Base-by-base conservation (phyloP, 2,329 filamentous ascomycete genomes). In the Alternaria arbusti region DNA sequence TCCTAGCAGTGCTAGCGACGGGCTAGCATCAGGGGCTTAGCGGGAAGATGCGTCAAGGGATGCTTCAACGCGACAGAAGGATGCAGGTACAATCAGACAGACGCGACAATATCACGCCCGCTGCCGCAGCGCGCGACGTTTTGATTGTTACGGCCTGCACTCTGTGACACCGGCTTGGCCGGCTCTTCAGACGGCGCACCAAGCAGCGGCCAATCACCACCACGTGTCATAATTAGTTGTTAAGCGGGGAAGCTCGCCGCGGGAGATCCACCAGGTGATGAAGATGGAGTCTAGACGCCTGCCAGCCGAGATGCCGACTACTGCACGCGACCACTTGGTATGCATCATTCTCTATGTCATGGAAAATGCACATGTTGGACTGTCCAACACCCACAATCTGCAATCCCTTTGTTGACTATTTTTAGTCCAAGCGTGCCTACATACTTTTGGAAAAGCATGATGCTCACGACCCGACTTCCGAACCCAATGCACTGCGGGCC, bases 21-120 rank as follows among this genome's bases (percentile, higher is more conserved):
- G 56, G 40, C 67, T 67, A 63, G 67, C 60, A 67, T 69, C 64
- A 70, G 68, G 68, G 68, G 66, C 36, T 58, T n/a, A 40, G 59
- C 63, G 68, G 59, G 67, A 64, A 54, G 56, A 63, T 67, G 61
- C 46, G 65, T 62, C 59, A 60, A 63, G 57, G 22, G 47, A 59
- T 67, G 66, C 66, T 65, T 67, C 62, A 61, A 51, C 43, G 55
- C 52, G 43, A 54, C 57, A 56, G 54, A 50, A 22, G 47, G 60
- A 68, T 64, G 67, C 68, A 70, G 66, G 68, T 64, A 67, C 66
- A 30, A 26, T 20, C 15, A 12, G 6, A 20, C 23, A 57, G 20
- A 56, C 30, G 46, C 15, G 40, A 40, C 28, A 20, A 23, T 20
- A 32, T 12, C 36, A 22, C 17, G 13, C 23, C 56, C 3, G 47